Base-by-base conservation (phyloP, 2,329 filamentous ascomycete species). In the Hypomyces rosellus region DNA sequence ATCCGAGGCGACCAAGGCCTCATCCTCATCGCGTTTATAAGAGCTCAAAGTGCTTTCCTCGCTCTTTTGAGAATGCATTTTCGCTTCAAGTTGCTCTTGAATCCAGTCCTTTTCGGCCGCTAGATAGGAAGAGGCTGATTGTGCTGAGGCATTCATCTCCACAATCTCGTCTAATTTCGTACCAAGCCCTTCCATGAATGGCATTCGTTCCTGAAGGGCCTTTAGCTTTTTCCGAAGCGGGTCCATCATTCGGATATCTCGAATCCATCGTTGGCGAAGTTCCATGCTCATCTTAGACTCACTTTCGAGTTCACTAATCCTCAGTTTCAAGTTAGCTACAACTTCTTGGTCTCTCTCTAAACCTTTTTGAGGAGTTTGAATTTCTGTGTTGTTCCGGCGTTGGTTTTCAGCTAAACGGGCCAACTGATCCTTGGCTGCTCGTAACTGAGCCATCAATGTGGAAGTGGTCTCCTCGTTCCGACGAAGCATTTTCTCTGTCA, bases 21-120 rank as follows among this genome's bases (percentile, higher is more conserved):
- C 20, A 13, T 3, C n/a, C n/a, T n/a, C n/a, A n/a, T n/a, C n/a
- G n/a, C 11, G 34, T 22, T 13, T 15, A 15, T 20, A 33, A 11
- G 43, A 36, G 13, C 2, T 12, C 7, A n/a, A 8, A 11, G 14
- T 12, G 16, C 11, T 18, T 20, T 3, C 13, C 33, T 22, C 36
- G 38, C 11, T 9, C 5, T 14, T 39, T 25, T 22, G 51, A 25
- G 3, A n/a, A 16, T 46, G 44, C 34, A 44, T 6, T 38, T 41
- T 43, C 33, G 16, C 42, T 15, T 51, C 36, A 5, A 67, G 50
- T 34, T 63, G 57, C 16, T 59, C 40, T 13, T 54, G 54, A 34
- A 67, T 54, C 67, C 67, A 69, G 5, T 45, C 39, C 16, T 55
- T 56, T 49, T 69, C 67, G 38, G 50, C 39, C 3, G 46, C 50